Conservation (phyloP, 345 rosid genomes). For the Pseudoturritis turrita region DNA sequence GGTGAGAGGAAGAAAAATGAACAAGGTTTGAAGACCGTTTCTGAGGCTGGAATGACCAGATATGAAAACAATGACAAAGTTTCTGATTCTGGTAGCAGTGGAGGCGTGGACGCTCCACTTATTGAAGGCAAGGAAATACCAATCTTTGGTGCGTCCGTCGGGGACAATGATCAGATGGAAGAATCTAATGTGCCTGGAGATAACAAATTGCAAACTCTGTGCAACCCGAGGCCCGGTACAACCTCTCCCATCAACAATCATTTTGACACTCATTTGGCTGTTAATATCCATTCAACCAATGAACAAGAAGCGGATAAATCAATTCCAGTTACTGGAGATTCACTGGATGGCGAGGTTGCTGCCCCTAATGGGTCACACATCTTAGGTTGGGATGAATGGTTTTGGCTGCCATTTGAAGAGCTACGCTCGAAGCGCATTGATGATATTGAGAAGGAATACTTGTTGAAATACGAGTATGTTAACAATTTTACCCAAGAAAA, state of each 20-base stretch:
- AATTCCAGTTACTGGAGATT: constrained; percentile 34
- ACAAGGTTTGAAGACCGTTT: constrained; percentile 20
- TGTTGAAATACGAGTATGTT: constrained; percentile 46
- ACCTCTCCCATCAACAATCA: constrained; percentile 3
- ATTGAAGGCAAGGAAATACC: constrained; percentile 38
- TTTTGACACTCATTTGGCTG: constrained; percentile 27
- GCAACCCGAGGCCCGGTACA: not conserved
- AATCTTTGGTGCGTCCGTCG: constrained; percentile 28
- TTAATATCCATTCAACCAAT: constrained; percentile 13
- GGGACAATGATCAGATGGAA: constrained; percentile 27
- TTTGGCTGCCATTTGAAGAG: constrained; percentile 78
- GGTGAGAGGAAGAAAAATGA: constrained; percentile 35
- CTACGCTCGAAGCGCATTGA: constrained; percentile 47
- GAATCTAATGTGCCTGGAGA: constrained; percentile 27
- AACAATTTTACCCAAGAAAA: constrained; percentile 39
- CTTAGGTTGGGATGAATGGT: constrained; percentile 68
- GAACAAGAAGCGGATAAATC: constrained; percentile 32
- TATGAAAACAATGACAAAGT: constrained; percentile 21
- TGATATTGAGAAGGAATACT: constrained; percentile 56
- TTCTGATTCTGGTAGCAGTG: constrained; percentile 22
- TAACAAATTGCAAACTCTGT: constrained; percentile 21
- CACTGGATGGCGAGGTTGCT: constrained; percentile 29
- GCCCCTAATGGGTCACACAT: constrained; percentile 33
- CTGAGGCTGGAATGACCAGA: constrained; percentile 24
- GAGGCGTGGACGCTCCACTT: constrained; percentile 23